A percentile compares a stretch with the other conserved stretches of the same genome.
phyloP scores from a whole-genome alignment of 148 eudicot species.

The Camellia sinensis region DNA sequence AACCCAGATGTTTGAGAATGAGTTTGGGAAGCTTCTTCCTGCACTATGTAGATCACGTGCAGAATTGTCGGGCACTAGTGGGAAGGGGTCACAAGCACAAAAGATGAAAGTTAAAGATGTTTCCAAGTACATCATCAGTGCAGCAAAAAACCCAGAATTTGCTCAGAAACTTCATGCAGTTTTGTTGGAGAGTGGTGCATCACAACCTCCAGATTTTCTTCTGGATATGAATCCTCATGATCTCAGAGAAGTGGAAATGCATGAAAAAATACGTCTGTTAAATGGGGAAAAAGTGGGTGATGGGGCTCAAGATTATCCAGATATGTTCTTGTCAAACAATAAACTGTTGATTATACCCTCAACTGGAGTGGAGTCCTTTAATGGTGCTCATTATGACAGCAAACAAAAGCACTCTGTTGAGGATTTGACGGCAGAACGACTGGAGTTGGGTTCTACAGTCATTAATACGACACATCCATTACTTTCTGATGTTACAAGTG shows the following conservation, averaged over 20 bases:
- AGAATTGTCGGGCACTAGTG: constrained; percentile 27
- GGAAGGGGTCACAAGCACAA: constrained; percentile 50
- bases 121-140: constrained; percentile 67
- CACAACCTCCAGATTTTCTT: constrained; percentile 52
- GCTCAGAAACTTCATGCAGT: constrained; percentile 74
- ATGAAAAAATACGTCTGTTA: constrained; percentile 31
- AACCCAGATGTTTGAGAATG: constrained; percentile 40
- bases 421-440: constrained; percentile 23
- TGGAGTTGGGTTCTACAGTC: constrained; percentile 22
- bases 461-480: constrained; percentile 18
- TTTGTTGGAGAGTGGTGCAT: constrained; percentile 61
- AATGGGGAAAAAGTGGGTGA: constrained; percentile 31
- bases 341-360: constrained; percentile 39
- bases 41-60: constrained; percentile 35
- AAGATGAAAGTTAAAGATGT: constrained; percentile 66
- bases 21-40: constrained; percentile 37
- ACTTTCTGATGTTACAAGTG: constrained; percentile 26
- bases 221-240: constrained; percentile 32
- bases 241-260: constrained; percentile 35
- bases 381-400: constrained; percentile 22
- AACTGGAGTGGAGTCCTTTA: constrained; percentile 28
- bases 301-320: constrained; percentile 25
- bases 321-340: constrained; percentile 33
- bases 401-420: constrained; percentile 25
- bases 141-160: constrained; percentile 76